A percentile compares a stretch with the other conserved stretches of the same genome.
Conservation (phyloP, 202 grass and related monocot genomes). For the Thinopyrum obtusiflorum region DNA sequence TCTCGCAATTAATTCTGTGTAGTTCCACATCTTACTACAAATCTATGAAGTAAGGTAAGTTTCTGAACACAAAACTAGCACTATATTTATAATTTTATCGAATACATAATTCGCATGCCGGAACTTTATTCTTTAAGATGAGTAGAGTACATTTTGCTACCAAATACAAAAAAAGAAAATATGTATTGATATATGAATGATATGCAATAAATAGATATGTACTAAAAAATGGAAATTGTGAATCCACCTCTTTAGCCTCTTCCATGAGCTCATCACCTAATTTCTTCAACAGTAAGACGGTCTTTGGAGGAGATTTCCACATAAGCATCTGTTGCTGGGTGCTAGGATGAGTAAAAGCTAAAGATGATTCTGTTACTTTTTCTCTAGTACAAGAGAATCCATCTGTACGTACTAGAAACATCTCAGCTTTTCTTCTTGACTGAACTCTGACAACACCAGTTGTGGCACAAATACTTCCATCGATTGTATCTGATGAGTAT, state of each 20-base stretch:
- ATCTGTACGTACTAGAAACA: conserved; percentile 98
- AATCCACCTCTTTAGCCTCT: conserved; percentile 89
- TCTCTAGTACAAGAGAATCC: conserved; percentile 96
- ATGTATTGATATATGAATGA: not conserved
- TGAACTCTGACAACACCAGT: conserved; percentile 93
- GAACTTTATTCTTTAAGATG: conserved; percentile 17
- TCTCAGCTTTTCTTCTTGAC: conserved; percentile 93
- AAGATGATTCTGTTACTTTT: conserved; percentile 97
- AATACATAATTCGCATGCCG: not conserved
- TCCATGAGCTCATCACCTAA: conserved; percentile 93
- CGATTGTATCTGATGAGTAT: conserved; percentile 43
- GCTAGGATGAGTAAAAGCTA: conserved; percentile 93
- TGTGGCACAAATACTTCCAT: conserved; percentile 74
- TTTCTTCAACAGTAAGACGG: conserved; percentile 88
- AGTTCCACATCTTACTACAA: not conserved
- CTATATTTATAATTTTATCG: not conserved
- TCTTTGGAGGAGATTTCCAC: conserved; percentile 98
- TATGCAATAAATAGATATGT: not conserved
- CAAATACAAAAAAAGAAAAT: not conserved
- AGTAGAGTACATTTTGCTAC: conserved; percentile 18
- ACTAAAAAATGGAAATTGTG: conserved; percentile 2
- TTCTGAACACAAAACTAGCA: conserved; percentile 3
- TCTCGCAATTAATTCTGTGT: not conserved
- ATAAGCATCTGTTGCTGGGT: conserved; percentile 99
- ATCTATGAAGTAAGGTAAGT: not conserved